Conservation (phyloP, 768 basidiomycete species). For the Lepiota venenata region DNA sequence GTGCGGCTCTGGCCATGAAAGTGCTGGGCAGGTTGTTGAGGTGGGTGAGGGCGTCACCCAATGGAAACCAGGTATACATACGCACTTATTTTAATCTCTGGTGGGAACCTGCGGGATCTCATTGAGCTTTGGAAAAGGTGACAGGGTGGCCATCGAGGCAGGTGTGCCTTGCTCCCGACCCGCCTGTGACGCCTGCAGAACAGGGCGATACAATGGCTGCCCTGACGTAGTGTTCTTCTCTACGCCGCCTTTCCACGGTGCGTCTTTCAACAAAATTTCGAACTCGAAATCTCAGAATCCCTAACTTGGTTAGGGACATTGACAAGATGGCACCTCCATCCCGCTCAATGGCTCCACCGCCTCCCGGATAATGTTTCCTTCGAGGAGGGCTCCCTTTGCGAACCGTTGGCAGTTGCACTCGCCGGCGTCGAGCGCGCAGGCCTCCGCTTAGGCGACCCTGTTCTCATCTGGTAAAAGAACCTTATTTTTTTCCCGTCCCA, state of each 20-base stretch:
- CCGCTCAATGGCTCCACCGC: slow-evolving; percentile 65
- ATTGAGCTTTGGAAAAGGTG: slow-evolving; percentile 32
- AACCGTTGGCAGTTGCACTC: slow-evolving; percentile 63
- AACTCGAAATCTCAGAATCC: background rate
- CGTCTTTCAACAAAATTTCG: background rate
- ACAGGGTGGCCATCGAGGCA: slow-evolving; percentile 67
- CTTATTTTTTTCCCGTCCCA: background rate
- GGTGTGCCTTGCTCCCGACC: slow-evolving; percentile 66
- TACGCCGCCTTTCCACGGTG: slow-evolving; percentile 66
- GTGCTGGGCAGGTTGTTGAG: slow-evolving; percentile 63
- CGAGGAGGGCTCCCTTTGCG: slow-evolving; percentile 67
- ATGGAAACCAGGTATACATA: slow-evolving; percentile 51
- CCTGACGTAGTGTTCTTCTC: slow-evolving; percentile 63
- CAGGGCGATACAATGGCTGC: slow-evolving; percentile 65
- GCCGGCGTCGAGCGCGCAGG: slow-evolving; percentile 65
- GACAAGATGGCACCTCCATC: slow-evolving; percentile 64
- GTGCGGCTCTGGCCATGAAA: slow-evolving; percentile 72
- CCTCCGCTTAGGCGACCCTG: slow-evolving; percentile 61
- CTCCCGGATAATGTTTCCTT: slow-evolving; percentile 60
- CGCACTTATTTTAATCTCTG: background rate
- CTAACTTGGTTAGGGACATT: slow-evolving; percentile 44
- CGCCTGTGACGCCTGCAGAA: slow-evolving; percentile 57
- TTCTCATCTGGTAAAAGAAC: slow-evolving; percentile 50
- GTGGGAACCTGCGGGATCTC: background rate
- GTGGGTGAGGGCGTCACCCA: slow-evolving; percentile 63